phyloP scores from a whole-genome alignment of 805 yeast species.

The Zygotorulaspora florentina region DNA sequence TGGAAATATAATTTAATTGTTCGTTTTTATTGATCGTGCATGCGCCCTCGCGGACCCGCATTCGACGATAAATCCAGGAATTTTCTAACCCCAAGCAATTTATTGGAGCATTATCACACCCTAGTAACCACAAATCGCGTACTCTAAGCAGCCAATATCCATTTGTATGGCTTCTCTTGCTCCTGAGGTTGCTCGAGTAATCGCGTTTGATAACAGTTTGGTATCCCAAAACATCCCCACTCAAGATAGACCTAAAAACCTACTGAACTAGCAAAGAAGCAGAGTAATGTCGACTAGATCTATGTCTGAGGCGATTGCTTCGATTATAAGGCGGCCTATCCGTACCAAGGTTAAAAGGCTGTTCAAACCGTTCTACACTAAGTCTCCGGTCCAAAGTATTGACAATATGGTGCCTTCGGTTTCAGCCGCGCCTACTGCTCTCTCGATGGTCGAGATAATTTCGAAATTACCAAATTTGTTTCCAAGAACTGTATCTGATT shows the following conservation, averaged over 20 bases:
- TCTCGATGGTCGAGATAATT: slow-evolving; percentile 51
- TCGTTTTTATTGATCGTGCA: not conserved
- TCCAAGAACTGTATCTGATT: slow-evolving; percentile 52
- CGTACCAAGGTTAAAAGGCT: not conserved
- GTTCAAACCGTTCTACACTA: not conserved
- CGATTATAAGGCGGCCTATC: not conserved
- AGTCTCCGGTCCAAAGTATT: not conserved
- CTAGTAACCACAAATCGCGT: too few species aligned
- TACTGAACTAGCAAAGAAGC: not conserved
- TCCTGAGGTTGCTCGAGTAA: not conserved
- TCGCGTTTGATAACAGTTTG: not conserved
- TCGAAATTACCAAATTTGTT: slow-evolving; percentile 45
- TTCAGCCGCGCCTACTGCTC: slow-evolving; percentile 64
- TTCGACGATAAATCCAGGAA: too few species aligned
- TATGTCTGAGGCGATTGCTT: slow-evolving; percentile 1
- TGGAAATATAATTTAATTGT: not conserved
- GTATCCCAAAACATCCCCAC: not conserved
- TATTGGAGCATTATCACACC: too few species aligned
- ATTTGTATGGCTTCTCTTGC: too few species aligned
- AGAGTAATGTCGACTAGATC: slow-evolving; percentile 5
- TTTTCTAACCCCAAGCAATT: too few species aligned
- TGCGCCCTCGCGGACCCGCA: too few species aligned
- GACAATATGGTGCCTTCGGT: slow-evolving; percentile 19
- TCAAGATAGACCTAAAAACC: too few species aligned
- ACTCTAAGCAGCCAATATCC: too few species aligned